Conservation (phyloP, 176 grass and related monocot species). For the Zoysia pacifica region DNA sequence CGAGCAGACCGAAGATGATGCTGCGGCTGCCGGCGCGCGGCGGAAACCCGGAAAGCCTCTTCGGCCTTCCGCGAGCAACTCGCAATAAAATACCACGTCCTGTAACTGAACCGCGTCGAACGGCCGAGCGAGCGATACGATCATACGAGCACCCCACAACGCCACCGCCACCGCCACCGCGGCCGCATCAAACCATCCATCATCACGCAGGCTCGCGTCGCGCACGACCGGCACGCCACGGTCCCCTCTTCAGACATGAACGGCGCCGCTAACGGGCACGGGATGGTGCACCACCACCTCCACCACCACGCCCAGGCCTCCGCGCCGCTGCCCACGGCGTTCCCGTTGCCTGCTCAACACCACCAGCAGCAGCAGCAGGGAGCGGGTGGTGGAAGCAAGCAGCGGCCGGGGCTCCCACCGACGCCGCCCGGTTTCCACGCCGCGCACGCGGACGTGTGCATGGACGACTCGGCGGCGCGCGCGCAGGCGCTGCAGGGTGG, state of each 20-base stretch:
- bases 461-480: constrained; percentile 43
- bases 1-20: constrained; percentile 44
- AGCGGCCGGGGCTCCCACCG: constrained; percentile 61
- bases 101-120: constrained; percentile 43
- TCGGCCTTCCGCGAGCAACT: not conserved
- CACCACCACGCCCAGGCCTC: constrained; percentile 27
- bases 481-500: not conserved
- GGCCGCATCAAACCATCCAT: not conserved
- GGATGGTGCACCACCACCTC: constrained; percentile 56
- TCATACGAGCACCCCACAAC: not conserved
- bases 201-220: not conserved
- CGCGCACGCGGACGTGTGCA: constrained; percentile 50
- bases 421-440: constrained; percentile 47
- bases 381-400: not conserved
- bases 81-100: constrained; percentile 45
- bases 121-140: constrained; percentile 11
- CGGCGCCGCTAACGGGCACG: constrained; percentile 53
- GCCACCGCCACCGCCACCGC: not conserved
- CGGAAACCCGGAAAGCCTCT: constrained; percentile 42
- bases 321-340: not conserved
- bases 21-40: constrained; percentile 35
- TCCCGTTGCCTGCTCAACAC: too few relatives aligned
- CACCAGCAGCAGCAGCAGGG: not conserved
- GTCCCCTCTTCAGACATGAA: constrained; percentile 39
- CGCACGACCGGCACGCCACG: not conserved